Evolutionary conservation across 1,284 basidiomycete species (phyloP), one percentile per base, ranked within the genome.

Genomic region (Irpex rosettiformis): DNA sequence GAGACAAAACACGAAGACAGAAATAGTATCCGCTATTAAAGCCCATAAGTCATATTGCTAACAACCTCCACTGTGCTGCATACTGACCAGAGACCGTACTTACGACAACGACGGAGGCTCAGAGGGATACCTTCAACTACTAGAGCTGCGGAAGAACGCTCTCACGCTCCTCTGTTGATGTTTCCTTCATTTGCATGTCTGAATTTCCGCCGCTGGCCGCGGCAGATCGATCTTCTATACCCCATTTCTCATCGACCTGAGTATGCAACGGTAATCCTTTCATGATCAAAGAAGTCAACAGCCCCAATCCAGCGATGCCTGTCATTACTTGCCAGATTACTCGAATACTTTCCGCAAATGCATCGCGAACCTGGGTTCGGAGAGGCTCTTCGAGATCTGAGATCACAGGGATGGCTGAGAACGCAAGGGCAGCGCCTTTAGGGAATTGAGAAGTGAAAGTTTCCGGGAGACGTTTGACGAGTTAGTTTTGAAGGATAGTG

Each of bases 161-260:
- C n/a, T n/a, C n/a, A n/a, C n/a, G n/a, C n/a, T n/a, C n/a, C n/a
- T n/a, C n/a, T n/a, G n/a, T n/a, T n/a, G n/a, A n/a, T n/a, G n/a
- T n/a, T n/a, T n/a, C n/a, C n/a, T n/a, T n/a, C n/a, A n/a, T n/a
- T n/a, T n/a, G n/a, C n/a, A n/a, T n/a, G n/a, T n/a, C n/a, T n/a
- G n/a, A n/a, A n/a, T n/a, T n/a, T n/a, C n/a, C n/a, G n/a, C n/a
- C n/a, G n/a, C n/a, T n/a, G n/a, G n/a, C n/a, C n/a, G n/a, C n/a
- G n/a, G n/a, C n/a, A n/a, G n/a, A n/a, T n/a, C n/a, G n/a, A n/a
- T n/a, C n/a, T n/a, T 59, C 55, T 29, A 63, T 49, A 2, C 52
- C 59, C 54, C 43, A 63, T 27, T 29, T 33, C 48, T 57, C 54
- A 52, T 63, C 62, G 37, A 49, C 53, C n/a, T 58, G 3, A 3